phyloP scores from a whole-genome alignment of 2,329 filamentous ascomycete genomes.

The Didymella pomorum region DNA sequence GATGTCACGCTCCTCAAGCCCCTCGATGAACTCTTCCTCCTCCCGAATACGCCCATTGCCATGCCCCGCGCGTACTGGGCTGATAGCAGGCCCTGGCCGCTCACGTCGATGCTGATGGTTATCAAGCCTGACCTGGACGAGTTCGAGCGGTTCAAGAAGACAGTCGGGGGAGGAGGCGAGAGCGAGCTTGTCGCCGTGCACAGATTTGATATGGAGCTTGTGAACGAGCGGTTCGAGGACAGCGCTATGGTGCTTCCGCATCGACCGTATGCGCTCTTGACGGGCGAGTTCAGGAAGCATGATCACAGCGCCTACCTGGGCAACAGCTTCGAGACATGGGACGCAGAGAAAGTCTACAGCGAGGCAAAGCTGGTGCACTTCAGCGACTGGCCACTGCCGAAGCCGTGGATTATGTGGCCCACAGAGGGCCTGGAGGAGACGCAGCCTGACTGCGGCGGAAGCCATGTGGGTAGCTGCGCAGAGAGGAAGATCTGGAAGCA shows the following conservation, averaged over 20 bases:
- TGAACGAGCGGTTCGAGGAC: slow-evolving; percentile 68
- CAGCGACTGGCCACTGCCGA: slow-evolving; percentile 74
- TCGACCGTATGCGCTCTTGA: slow-evolving; percentile 67
- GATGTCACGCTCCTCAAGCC: slow-evolving; percentile 68
- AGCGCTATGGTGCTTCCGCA: slow-evolving; percentile 70
- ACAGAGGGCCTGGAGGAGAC: slow-evolving; percentile 52
- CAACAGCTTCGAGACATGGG: slow-evolving; percentile 64
- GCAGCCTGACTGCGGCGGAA: slow-evolving; percentile 55
- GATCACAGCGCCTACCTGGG: slow-evolving; percentile 63
- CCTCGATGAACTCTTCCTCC: slow-evolving; percentile 75
- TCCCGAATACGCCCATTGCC: slow-evolving; percentile 67
- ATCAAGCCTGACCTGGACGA: slow-evolving; percentile 66
- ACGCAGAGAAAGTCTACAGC: slow-evolving; percentile 62
- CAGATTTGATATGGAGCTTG: slow-evolving; percentile 72
- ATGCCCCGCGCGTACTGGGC: slow-evolving; percentile 79
- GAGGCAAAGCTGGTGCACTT: slow-evolving; percentile 75
- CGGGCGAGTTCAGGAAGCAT: slow-evolving; percentile 67
- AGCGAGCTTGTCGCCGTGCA: slow-evolving; percentile 41
- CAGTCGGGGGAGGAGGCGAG: slow-evolving; percentile 40
- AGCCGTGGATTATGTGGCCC: slow-evolving; percentile 65
- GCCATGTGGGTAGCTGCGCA: slow-evolving; percentile 40
- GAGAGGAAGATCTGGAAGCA: slow-evolving; percentile 56
- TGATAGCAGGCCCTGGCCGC: slow-evolving; percentile 59
- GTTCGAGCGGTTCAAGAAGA: slow-evolving; percentile 51
- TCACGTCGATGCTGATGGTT: slow-evolving; percentile 70